Conservation (phyloP, 345 rosid species). For the Arabis hirsuta region DNA sequence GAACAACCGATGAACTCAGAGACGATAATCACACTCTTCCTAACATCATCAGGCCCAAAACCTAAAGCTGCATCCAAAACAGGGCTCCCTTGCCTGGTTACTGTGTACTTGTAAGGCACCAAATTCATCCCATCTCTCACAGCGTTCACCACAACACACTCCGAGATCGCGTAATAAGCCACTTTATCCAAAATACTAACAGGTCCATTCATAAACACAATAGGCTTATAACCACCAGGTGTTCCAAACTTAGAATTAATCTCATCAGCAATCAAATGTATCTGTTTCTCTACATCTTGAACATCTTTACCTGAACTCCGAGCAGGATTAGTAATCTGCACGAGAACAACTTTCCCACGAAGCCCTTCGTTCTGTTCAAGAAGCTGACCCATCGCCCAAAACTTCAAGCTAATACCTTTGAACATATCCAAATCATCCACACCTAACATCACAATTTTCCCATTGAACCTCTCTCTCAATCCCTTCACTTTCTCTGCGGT, state of each 20-base stretch:
- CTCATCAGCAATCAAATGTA: constrained; percentile 47
- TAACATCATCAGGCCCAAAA: constrained; percentile 44
- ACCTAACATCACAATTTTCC: constrained; percentile 63
- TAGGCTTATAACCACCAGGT: constrained; percentile 68
- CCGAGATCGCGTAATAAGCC: constrained; percentile 69
- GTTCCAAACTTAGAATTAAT: constrained; percentile 58
- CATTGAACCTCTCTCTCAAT: constrained; percentile 59
- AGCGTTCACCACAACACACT: constrained; percentile 77
- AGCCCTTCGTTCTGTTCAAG: constrained; percentile 51
- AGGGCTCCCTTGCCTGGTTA: constrained; percentile 72
- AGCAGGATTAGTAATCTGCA: constrained; percentile 83
- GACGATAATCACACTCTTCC: constrained; percentile 70
- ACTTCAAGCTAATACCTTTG: constrained; percentile 77
- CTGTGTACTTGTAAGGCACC: constrained; percentile 80
- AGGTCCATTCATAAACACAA: constrained; percentile 57
- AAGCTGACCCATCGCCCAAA: constrained; percentile 68
- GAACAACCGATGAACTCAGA: constrained; percentile 94
- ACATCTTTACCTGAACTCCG: constrained; percentile 80
- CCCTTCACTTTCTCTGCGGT: constrained; percentile 54
- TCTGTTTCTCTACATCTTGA: constrained; percentile 60
- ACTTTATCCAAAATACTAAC: constrained; percentile 68
- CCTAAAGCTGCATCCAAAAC: constrained; percentile 61
- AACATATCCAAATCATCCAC: constrained; percentile 86
- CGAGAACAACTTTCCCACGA: constrained; percentile 64
- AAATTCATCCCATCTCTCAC: constrained; percentile 93